phyloP scores from a whole-genome alignment of 371 early-diverging fungal genomes.

The Rhizopus microsporus region DNA sequence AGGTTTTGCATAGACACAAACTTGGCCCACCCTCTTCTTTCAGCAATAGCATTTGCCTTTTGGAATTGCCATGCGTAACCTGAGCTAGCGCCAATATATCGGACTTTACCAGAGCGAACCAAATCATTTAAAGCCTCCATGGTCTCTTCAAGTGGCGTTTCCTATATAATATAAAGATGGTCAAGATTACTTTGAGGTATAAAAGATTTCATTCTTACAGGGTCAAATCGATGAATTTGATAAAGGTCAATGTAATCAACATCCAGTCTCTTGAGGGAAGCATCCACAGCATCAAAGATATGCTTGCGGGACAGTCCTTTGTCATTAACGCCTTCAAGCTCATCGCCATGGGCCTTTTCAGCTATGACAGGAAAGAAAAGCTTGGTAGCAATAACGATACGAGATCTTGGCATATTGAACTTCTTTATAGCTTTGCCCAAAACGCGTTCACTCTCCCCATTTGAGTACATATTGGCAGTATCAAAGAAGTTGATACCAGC shows the following conservation, averaged over 20 bases:
- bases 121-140: slow-evolving; percentile 60
- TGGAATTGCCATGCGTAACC: slow-evolving; percentile 33
- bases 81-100: slow-evolving; percentile 44
- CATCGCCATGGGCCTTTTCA: background rate
- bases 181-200: background rate
- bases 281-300: slow-evolving; percentile 56
- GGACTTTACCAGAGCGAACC: slow-evolving; percentile 50
- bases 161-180: slow-evolving; percentile 11
- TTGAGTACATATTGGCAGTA: slow-evolving; percentile 34
- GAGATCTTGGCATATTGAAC: slow-evolving; percentile 39
- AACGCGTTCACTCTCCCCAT: slow-evolving; percentile 41
- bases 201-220: slow-evolving; percentile 9
- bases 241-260: slow-evolving; percentile 68
- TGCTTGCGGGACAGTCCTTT: slow-evolving; percentile 55
- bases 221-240: slow-evolving; percentile 52
- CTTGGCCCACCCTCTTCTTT: slow-evolving; percentile 49
- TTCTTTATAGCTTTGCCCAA: slow-evolving; percentile 40
- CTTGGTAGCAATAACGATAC: slow-evolving; percentile 47
- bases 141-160: slow-evolving; percentile 53
- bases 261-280: slow-evolving; percentile 46
- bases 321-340: slow-evolving; percentile 23
- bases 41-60: slow-evolving; percentile 34
- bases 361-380: slow-evolving; percentile 20
- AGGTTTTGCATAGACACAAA: slow-evolving; percentile 45
- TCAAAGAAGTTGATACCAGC: slow-evolving; percentile 53